phyloP scores from a whole-genome alignment of 805 yeast species.

The Jamesozyma gamospora region DNA sequence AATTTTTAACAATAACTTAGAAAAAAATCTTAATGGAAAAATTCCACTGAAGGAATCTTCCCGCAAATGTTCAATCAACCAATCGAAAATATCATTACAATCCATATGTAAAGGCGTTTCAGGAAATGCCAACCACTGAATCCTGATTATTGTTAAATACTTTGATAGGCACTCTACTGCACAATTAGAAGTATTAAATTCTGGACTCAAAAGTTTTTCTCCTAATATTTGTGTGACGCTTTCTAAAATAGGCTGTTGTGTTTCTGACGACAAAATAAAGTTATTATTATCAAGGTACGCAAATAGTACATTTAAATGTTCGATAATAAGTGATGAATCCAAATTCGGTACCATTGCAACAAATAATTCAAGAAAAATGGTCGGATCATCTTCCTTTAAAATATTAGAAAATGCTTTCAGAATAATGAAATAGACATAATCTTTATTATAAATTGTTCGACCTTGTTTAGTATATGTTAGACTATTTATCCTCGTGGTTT shows the following conservation, averaged over 20 bases:
- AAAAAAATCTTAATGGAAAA: constrained; percentile 24
- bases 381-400: neutral
- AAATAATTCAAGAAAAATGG: neutral
- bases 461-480: neutral
- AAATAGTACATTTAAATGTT: constrained; percentile 3
- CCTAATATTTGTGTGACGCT: constrained; percentile 18
- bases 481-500: too few species aligned
- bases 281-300: constrained; percentile 2
- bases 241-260: neutral
- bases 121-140: constrained; percentile 20
- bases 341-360: neutral
- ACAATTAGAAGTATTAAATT: constrained; percentile 15
- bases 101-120: constrained; percentile 31
- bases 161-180: constrained; percentile 11
- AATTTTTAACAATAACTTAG: constrained; percentile 28
- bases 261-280: neutral
- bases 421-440: neutral
- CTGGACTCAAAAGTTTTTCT: constrained; percentile 13
- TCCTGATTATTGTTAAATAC: constrained; percentile 11
- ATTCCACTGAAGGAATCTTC: constrained; percentile 35
- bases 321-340: neutral
- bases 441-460: neutral
- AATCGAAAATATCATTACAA: constrained; percentile 38
- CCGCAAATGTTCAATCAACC: constrained; percentile 34
- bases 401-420: neutral